Base-by-base conservation (phyloP, 371 early-diverging fungal genomes). In the Saksenaea oblongispora region DNA sequence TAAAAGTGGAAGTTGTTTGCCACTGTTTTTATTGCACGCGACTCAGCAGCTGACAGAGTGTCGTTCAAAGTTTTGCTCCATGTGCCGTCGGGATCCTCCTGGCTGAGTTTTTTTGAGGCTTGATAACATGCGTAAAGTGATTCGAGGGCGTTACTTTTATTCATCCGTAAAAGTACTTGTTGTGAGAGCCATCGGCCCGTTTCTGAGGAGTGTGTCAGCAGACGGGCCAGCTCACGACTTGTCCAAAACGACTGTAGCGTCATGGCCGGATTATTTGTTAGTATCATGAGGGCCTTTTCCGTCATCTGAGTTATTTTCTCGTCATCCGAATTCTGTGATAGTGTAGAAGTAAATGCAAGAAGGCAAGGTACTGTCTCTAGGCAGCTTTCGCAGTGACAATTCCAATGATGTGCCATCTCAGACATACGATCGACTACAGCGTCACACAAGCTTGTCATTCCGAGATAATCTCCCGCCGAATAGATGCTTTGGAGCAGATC, bases 81-180 rank as follows among this genome's bases (percentile, higher is more conserved):
- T 2, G 66, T 59, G 4, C 62, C 34, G 1, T 65, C 18, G 5
- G 68, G 67, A 17, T 74, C 74, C 24, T 55, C 65, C 4, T 53
- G 60, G 0, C 64, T 62, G 1, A 74, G 39, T 18, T 58, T 42
- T 11, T 65, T 62, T 41, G 71, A 63, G 3, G 67, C 71, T 17
- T 56, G 22, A 59, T 65, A 74, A 42, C 74, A 74, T 3, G 68
- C 71, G 61, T 68, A 65, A 1, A 74, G 66, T 4, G 66, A 65
- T 58, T 74, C 71, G 34, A 74, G 70, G 27, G 74, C 74, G 31
- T 74, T 74, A n/a, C 63, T 62, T 54, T 71, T 71, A 39, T 74
- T 71, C 58, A 74, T 68, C 27, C 74, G 71, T 44, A 63, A 53
- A 10, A 74, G 63, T 11, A 71, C 62, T 34, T 71, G 62, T 42